Conservation (phyloP, 2,329 filamentous ascomycete species). For the Colletotrichum theobromicola region DNA sequence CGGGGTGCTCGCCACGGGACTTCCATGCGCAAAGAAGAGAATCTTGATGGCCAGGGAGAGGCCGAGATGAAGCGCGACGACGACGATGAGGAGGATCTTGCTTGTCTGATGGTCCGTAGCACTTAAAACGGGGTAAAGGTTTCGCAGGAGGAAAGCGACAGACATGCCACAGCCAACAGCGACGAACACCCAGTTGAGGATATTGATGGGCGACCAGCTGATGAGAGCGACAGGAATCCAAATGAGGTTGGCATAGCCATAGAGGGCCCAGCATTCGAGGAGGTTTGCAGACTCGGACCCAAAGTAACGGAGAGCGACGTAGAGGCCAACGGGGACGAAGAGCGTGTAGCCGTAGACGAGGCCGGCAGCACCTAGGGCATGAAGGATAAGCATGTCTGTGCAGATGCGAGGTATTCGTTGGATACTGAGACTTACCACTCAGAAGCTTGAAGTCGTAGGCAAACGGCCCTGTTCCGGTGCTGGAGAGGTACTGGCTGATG, state of each 20-base stretch:
- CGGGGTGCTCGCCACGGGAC: slow-evolving; percentile 44
- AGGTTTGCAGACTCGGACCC: slow-evolving; percentile 92
- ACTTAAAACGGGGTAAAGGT: slow-evolving; percentile 88
- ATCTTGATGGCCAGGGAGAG: slow-evolving; percentile 94
- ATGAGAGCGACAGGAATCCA: slow-evolving; percentile 96
- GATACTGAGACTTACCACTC: slow-evolving; percentile 63
- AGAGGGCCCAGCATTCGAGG: slow-evolving; percentile 93
- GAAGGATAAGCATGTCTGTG: neutral
- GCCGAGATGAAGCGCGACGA: slow-evolving; percentile 86
- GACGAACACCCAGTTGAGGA: slow-evolving; percentile 94
- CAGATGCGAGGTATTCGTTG: neutral
- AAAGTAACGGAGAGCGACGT: slow-evolving; percentile 92
- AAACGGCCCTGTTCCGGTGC: slow-evolving; percentile 73
- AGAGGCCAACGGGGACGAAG: slow-evolving; percentile 83
- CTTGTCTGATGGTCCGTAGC: slow-evolving; percentile 92
- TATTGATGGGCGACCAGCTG: slow-evolving; percentile 83
- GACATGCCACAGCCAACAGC: slow-evolving; percentile 83
- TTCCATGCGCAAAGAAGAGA: slow-evolving; percentile 88
- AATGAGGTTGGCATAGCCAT: slow-evolving; percentile 95
- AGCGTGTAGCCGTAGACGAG: slow-evolving; percentile 95
- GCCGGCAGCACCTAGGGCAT: slow-evolving; percentile 75
- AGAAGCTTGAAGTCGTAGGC: slow-evolving; percentile 90
- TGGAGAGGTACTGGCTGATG: slow-evolving; percentile 86
- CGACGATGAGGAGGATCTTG: slow-evolving; percentile 83
- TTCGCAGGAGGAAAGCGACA: slow-evolving; percentile 83